These are phyloP conservation scores for Rhodotorula graminis DNA, from an alignment of 768 basidiomycete species.

Conservation along the genomic window DNA sequence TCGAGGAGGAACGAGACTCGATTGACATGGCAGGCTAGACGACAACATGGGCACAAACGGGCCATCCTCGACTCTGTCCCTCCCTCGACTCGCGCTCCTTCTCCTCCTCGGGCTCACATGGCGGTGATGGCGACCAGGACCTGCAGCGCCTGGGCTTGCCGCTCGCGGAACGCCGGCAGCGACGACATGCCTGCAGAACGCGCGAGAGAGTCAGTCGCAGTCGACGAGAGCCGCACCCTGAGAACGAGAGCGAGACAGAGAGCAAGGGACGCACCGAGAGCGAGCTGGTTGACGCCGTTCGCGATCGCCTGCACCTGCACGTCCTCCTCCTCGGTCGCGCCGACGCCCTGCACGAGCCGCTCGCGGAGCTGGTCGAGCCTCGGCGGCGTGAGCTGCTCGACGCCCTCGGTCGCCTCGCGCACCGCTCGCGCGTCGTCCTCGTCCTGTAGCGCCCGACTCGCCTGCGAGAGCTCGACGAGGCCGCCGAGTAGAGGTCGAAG, in stretches of 20 bases:
- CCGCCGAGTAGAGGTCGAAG: constrained; percentile 69
- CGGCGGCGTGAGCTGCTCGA: constrained; percentile 50
- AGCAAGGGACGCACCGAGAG: constrained; percentile 47
- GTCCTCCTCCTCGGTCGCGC: constrained; percentile 47
- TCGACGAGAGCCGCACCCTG: too few species aligned
- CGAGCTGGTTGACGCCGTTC: constrained; percentile 70
- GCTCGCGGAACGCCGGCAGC: constrained; percentile 60
- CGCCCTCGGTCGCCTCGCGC: constrained; percentile 45
- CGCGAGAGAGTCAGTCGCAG: not conserved
- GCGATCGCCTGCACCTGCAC: constrained; percentile 64
- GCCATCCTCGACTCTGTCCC: too few species aligned
- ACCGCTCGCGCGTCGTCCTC: constrained; percentile 60
- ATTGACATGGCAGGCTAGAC: too few species aligned
- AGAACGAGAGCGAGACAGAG: too few species aligned
- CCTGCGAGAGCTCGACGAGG: constrained; percentile 56
- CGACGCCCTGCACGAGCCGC: constrained; percentile 62
- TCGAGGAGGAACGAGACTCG: too few species aligned
- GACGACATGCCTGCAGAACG: constrained; percentile 55
- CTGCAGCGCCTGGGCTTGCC: constrained; percentile 42
- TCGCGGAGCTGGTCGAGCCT: constrained; percentile 58
- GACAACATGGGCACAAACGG: too few species aligned
- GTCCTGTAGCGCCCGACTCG: constrained; percentile 54
- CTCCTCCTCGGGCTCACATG: not conserved
- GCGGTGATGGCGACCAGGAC: constrained; percentile 34
- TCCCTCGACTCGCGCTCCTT: too few species aligned